Conservation (phyloP, 768 basidiomycete genomes). For the Lactarius sanguifluus region DNA sequence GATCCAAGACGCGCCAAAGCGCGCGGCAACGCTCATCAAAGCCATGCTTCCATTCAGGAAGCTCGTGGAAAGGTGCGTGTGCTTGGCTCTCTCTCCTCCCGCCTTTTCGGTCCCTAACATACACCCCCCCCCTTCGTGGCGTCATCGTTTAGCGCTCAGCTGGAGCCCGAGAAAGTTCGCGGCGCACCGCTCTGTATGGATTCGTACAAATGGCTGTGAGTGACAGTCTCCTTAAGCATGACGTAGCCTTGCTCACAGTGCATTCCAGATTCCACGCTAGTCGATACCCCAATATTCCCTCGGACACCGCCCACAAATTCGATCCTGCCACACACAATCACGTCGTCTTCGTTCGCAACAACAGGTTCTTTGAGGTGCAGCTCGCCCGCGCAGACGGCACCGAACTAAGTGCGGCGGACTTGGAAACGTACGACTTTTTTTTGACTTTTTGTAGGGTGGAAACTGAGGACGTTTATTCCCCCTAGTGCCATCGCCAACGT, state of each 20-base stretch:
- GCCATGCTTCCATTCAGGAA: slow-evolving; percentile 83
- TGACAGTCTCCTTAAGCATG: neutral
- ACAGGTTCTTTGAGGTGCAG: slow-evolving; percentile 84
- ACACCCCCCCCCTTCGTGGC: neutral
- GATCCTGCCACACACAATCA: slow-evolving; percentile 75
- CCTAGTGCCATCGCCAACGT: slow-evolving; percentile 53
- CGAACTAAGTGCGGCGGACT: slow-evolving; percentile 74
- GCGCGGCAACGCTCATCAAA: slow-evolving; percentile 83
- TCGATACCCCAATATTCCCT: slow-evolving; percentile 81
- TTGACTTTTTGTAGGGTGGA: neutral
- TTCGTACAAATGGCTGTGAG: slow-evolving; percentile 92
- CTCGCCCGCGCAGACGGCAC: slow-evolving; percentile 60
- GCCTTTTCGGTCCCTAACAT: slow-evolving; percentile 11
- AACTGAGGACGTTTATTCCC: slow-evolving; percentile 38
- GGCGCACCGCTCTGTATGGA: slow-evolving; percentile 82
- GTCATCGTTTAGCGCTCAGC: slow-evolving; percentile 49
- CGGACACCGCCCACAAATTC: slow-evolving; percentile 84
- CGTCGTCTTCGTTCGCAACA: slow-evolving; percentile 87
- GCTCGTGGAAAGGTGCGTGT: slow-evolving; percentile 71
- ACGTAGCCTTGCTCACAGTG: neutral
- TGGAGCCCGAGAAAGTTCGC: slow-evolving; percentile 86
- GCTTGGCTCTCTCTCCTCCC: too few relatives aligned
- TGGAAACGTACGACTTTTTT: slow-evolving; percentile 60
- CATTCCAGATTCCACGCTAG: slow-evolving; percentile 78
- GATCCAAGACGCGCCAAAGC: slow-evolving; percentile 54